Conservation (phyloP, 768 basidiomycete genomes). For the Dioszegia hungarica region DNA sequence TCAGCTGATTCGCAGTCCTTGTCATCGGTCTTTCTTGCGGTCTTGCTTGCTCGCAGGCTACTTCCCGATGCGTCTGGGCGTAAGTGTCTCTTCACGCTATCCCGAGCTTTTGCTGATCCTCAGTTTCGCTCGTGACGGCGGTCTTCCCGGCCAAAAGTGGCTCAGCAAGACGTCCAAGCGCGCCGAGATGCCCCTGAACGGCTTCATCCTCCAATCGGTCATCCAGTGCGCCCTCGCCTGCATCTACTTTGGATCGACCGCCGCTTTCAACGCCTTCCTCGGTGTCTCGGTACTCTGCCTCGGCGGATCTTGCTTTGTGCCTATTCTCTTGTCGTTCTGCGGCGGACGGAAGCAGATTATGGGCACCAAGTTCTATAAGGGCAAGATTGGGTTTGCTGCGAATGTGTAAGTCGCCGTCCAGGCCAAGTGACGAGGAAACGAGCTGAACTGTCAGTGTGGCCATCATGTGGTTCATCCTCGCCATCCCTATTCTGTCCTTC, state of each 20-base stretch:
- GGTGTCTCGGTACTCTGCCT: slow-evolving; percentile 63
- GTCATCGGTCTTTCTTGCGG: slow-evolving; percentile 27
- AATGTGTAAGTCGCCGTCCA: slow-evolving; percentile 51
- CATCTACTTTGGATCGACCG: slow-evolving; percentile 57
- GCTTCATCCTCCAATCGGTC: slow-evolving; percentile 57
- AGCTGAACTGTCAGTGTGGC: slow-evolving; percentile 44
- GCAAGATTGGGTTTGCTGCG: slow-evolving; percentile 52
- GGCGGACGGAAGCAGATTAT: slow-evolving; percentile 53
- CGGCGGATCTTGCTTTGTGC: slow-evolving; percentile 60
- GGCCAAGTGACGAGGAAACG: background rate
- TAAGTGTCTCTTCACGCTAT: slow-evolving; percentile 46
- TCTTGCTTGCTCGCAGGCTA: slow-evolving; percentile 26
- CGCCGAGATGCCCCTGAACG: slow-evolving; percentile 58
- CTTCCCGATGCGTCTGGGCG: slow-evolving; percentile 35
- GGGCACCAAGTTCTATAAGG: slow-evolving; percentile 55
- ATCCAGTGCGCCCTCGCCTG: slow-evolving; percentile 61
- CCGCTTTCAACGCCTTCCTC: slow-evolving; percentile 64
- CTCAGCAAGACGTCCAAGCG: slow-evolving; percentile 53
- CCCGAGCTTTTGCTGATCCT: slow-evolving; percentile 61
- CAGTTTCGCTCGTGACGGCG: slow-evolving; percentile 63
- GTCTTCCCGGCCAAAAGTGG: slow-evolving; percentile 55
- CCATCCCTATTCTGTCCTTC: slow-evolving; percentile 64
- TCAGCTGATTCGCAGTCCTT: slow-evolving; percentile 16
- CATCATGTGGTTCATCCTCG: slow-evolving; percentile 58
- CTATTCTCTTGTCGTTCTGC: slow-evolving; percentile 56